Conservation (phyloP, 2,329 filamentous ascomycete species). For the Nigrospora osmanthi region DNA sequence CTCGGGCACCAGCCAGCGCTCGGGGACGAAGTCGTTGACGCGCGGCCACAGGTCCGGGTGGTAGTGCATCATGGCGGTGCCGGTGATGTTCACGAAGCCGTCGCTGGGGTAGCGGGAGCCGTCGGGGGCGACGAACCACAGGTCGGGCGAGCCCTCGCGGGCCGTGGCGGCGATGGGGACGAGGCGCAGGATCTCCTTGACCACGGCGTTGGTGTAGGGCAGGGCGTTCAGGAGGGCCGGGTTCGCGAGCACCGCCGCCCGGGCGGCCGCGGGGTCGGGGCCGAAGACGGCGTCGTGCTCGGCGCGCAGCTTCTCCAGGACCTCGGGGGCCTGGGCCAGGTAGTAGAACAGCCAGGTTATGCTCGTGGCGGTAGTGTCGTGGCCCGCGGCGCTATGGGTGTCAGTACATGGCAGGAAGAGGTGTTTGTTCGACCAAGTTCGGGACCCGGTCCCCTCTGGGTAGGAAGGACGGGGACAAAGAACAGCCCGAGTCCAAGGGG, state of each 20-base stretch:
- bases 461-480: too few relatives aligned
- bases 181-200: conserved; percentile 44
- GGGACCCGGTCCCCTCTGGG: too few relatives aligned
- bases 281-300: conserved; percentile 33
- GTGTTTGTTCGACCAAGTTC: too few relatives aligned
- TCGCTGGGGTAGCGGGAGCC: conserved; percentile 28
- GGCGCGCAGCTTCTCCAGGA: conserved; percentile 9
- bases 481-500: too few relatives aligned
- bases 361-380: conserved; percentile 16
- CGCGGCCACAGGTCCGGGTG: conserved; percentile 27
- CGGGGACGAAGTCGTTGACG: conserved; percentile 29
- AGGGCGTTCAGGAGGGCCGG: conserved; percentile 39
- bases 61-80: conserved; percentile 17
- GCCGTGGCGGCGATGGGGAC: conserved; percentile 37
- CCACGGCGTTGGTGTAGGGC: conserved; percentile 40
- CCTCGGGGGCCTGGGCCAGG: conserved; percentile 7
- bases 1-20: conserved; percentile 27
- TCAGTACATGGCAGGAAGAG: too few relatives aligned
- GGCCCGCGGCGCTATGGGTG: conserved; percentile 17
- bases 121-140: conserved; percentile 27
- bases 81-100: conserved; percentile 13
- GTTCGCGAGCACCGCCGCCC: conserved; percentile 26
- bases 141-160: conserved; percentile 20
- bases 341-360: conserved; percentile 11
- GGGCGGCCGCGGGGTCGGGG: conserved; percentile 23